A percentile compares a stretch with the other conserved stretches of the same genome.
Conservation (phyloP, 108 stramenopile genomes). For the Fragilaria crotonensis region DNA sequence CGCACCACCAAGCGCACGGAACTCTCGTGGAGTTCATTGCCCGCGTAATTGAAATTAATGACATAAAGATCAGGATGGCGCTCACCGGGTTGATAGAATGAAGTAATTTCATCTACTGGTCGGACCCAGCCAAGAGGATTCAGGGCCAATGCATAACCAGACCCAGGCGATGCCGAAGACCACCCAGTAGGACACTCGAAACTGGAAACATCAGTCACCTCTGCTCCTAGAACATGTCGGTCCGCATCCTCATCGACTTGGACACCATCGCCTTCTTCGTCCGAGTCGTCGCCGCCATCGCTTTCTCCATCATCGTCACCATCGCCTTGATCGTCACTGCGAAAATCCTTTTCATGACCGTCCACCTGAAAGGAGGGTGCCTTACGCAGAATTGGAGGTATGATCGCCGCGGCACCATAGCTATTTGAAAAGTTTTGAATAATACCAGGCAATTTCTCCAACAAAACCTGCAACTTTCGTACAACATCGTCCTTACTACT, state of each 20-base stretch:
- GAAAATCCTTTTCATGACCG: conserved; percentile 4
- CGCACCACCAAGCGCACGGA: conserved; percentile 49
- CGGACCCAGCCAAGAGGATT: conserved; percentile 60
- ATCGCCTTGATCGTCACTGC: not conserved
- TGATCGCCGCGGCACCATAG: conserved; percentile 36
- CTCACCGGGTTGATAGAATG: conserved; percentile 14
- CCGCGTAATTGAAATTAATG: conserved; percentile 80
- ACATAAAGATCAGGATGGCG: conserved; percentile 27
- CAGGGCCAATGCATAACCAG: conserved; percentile 10
- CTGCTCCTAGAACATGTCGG: conserved; percentile 16
- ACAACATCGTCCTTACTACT: conserved; percentile 16
- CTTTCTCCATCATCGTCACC: conserved; percentile 18
- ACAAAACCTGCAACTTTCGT: conserved; percentile 32
- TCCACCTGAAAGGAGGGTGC: conserved; percentile 21
- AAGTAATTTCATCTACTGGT: conserved; percentile 31
- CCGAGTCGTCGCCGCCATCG: conserved; percentile 14
- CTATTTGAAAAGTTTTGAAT: conserved; percentile 28
- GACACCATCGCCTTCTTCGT: conserved; percentile 12
- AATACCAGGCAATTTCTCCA: conserved; percentile 34
- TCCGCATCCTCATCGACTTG: not conserved
- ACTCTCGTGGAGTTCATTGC: conserved; percentile 77
- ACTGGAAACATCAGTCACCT: conserved; percentile 18
- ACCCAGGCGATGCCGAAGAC: conserved; percentile 12
- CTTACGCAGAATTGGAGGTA: conserved; percentile 55
- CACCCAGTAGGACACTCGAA: conserved; percentile 39